Conservation (phyloP, 169 alveolate genomes). For the Cryptosporidium xiaoi region DNA sequence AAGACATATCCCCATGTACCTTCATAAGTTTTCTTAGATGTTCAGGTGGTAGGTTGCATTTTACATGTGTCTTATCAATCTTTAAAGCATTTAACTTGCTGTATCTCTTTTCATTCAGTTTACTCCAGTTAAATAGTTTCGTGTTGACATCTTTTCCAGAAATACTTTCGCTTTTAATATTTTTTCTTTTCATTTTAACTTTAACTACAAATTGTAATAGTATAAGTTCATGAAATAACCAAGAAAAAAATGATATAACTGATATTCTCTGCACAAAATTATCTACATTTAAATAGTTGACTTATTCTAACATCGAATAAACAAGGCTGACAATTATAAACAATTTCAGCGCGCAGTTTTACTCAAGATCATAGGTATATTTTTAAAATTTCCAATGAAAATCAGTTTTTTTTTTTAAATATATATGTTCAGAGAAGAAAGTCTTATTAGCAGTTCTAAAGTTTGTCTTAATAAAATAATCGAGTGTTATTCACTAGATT, state of each 20-base stretch:
- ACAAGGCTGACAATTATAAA: neutral
- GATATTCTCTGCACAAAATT: neutral
- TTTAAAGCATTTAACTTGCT: neutral
- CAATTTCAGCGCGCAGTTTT: neutral
- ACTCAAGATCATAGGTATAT: neutral
- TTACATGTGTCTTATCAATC: slow-evolving; percentile 30
- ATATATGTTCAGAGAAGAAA: slow-evolving; percentile 3
- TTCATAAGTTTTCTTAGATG: slow-evolving; percentile 97
- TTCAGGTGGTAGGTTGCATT: slow-evolving; percentile 97
- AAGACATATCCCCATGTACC: slow-evolving; percentile 98
- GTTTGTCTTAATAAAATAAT: slow-evolving; percentile 13
- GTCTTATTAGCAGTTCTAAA: neutral
- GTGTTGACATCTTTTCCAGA: neutral
- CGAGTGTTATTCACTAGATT: slow-evolving; percentile 37
- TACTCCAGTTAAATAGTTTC: slow-evolving; percentile 20
- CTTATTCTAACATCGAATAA: neutral
- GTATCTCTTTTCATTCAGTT: slow-evolving; percentile 23
- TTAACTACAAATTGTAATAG: neutral
- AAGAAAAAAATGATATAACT: slow-evolving; percentile 3
- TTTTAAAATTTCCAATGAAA: neutral
- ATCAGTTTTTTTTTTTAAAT: neutral
- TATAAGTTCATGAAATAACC: neutral
- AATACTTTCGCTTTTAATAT: neutral
- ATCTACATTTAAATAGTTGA: neutral
- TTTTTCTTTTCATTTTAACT: neutral